Evolutionary conservation across 768 basidiomycete species (phyloP).

Genomic region (Suillus subluteus): DNA sequence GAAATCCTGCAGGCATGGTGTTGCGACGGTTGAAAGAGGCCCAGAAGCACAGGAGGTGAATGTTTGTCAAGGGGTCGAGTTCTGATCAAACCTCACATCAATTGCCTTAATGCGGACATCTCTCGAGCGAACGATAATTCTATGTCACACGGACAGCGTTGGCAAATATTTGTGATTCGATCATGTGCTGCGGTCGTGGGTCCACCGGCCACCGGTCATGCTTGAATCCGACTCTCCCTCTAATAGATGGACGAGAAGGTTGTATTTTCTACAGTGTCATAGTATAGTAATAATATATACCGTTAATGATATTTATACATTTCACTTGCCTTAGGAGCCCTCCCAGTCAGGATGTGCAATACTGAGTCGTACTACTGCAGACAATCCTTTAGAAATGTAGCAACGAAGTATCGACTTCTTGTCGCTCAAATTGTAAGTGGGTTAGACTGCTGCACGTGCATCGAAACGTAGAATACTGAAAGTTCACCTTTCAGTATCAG

Average conservation of each 20-base stretch:
- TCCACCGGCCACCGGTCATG: not conserved
- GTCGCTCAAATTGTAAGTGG: not conserved
- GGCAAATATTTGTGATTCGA: not conserved
- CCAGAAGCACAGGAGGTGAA: conserved; percentile 25
- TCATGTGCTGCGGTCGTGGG: not conserved
- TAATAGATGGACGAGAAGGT: not conserved
- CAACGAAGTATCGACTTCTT: not conserved
- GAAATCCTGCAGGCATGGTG: conserved; percentile 21
- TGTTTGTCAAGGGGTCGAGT: conserved; percentile 21
- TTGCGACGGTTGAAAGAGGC: conserved; percentile 3
- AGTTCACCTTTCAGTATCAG: no score
- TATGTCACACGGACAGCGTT: not conserved
- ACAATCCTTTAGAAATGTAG: not conserved
- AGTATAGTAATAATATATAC: not conserved
- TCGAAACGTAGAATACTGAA: no score
- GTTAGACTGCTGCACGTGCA: no score
- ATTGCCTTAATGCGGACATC: not conserved
- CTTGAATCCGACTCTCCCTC: not conserved
- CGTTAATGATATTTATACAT: not conserved
- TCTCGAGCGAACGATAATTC: not conserved
- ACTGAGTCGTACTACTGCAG: not conserved
- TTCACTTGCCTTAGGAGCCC: not conserved
- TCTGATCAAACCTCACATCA: conserved; percentile 12
- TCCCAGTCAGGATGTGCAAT: no score
- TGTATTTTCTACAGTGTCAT: not conserved